Percentiles rank a stretch among this genome's conserved stretches.
phyloP scores from a whole-genome alignment of 1,284 basidiomycete species.

The Ceratobasidium theobromae region DNA sequence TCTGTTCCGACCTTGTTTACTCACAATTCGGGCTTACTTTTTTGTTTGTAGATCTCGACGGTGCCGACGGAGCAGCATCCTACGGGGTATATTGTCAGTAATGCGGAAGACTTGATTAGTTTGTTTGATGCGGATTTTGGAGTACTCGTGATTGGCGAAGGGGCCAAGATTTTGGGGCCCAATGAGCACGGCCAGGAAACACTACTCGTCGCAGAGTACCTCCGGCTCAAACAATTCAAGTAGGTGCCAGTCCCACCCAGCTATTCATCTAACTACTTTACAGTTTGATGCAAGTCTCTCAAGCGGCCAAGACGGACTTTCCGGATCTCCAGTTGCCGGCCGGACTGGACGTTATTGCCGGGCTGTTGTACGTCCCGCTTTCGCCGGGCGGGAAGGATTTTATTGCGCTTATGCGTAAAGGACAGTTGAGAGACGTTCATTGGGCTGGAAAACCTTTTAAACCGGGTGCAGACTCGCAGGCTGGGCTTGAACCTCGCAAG shows the following conservation, averaged over 20 bases:
- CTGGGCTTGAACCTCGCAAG: conserved; percentile 67
- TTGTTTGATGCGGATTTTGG: conserved; percentile 86
- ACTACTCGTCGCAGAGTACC: conserved; percentile 79
- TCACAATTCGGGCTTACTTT: conserved; percentile 17
- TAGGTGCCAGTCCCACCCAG: conserved; percentile 43
- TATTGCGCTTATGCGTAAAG: conserved; percentile 79
- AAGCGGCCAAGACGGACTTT: conserved; percentile 70
- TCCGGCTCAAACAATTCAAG: conserved; percentile 77
- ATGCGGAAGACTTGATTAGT: conserved; percentile 79
- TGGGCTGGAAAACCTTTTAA: conserved; percentile 82
- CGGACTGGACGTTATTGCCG: conserved; percentile 74
- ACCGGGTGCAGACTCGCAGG: conserved; percentile 40
- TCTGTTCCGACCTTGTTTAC: conserved; percentile 41
- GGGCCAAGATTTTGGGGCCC: conserved; percentile 81
- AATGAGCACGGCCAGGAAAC: conserved; percentile 84
- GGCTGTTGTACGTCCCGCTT: conserved; percentile 76
- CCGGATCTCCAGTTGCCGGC: conserved; percentile 71
- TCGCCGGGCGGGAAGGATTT: conserved; percentile 73
- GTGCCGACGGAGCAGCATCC: conserved; percentile 72
- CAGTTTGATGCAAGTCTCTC: conserved; percentile 64
- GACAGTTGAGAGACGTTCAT: conserved; percentile 69
- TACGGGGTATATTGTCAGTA: conserved; percentile 83
- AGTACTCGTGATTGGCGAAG: conserved; percentile 81
- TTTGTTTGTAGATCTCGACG: conserved; percentile 64
- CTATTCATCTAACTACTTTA: neutral